Evolutionary conservation across 345 rosid genomes (phyloP).

Genomic region (Microthlaspi erraticum): DNA sequence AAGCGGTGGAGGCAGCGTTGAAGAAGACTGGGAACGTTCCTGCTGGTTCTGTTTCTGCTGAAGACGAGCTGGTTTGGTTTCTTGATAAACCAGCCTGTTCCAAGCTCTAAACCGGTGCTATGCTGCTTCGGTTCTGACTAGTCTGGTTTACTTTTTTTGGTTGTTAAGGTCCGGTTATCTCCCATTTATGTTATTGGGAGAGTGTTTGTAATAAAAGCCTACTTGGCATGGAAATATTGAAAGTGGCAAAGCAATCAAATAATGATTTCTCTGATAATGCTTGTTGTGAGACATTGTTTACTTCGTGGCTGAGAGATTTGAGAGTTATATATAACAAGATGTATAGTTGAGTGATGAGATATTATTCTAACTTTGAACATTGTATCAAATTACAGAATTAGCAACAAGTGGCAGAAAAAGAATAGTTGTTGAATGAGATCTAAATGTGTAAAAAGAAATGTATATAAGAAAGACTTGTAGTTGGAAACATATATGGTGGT

Average conservation of each 20-base stretch:
- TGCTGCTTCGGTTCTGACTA: background rate
- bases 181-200: conserved; percentile 12
- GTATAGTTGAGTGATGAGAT: background rate
- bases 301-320: background rate
- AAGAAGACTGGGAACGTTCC: conserved; percentile 55
- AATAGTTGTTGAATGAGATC: conserved; percentile 13
- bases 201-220: conserved; percentile 35
- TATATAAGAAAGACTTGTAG: background rate
- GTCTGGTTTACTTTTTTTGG: conserved; percentile 27
- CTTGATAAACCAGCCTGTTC: conserved; percentile 84
- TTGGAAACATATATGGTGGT: conserved; percentile 16
- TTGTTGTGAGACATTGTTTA: conserved; percentile 10
- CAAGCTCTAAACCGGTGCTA: conserved; percentile 48
- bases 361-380: background rate
- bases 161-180: conserved; percentile 12
- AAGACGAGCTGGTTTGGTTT: conserved; percentile 81
- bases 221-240: too few species aligned
- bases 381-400: background rate
- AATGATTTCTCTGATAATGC: background rate
- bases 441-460: background rate
- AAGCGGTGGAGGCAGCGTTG: conserved; percentile 59
- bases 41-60: conserved; percentile 67
- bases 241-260: background rate
- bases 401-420: background rate
- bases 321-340: too few species aligned